These are phyloP conservation scores for Vishniacozyma victoriae DNA, from an alignment of 768 basidiomycete genomes.

Conservation along the genomic window DNA sequence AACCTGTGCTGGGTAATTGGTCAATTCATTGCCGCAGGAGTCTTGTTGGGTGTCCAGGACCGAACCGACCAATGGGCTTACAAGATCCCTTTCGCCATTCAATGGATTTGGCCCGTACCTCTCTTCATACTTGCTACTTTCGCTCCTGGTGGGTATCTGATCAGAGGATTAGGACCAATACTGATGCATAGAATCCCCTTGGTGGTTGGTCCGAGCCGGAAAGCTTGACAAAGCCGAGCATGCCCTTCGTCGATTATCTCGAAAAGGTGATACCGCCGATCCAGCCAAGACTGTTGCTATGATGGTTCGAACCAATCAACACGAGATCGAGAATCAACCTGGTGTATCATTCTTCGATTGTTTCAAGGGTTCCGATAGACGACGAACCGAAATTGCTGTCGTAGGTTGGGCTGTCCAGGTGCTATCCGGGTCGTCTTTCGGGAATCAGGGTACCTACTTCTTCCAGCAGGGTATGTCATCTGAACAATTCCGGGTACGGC, in stretches of 20 bases:
- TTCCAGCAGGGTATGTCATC: background rate
- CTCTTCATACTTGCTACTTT: conserved; percentile 15
- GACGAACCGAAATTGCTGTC: conserved; percentile 22
- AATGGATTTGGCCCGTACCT: conserved; percentile 8
- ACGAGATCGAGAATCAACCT: background rate
- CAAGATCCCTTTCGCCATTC: conserved; percentile 21
- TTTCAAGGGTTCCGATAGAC: conserved; percentile 15
- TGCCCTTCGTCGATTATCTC: background rate
- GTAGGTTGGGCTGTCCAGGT: background rate
- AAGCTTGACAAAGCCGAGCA: conserved; percentile 12
- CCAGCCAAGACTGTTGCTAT: conserved; percentile 26
- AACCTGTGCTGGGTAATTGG: conserved; percentile 39
- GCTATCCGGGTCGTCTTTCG: background rate
- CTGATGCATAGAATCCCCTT: conserved; percentile 31
- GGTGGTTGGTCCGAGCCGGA: conserved; percentile 27
- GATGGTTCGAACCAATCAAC: conserved; percentile 23
- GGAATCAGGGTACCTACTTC: background rate
- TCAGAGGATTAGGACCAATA: too few relatives aligned
- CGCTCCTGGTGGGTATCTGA: too few relatives aligned
- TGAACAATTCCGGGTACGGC: background rate
- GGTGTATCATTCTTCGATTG: conserved; percentile 5
- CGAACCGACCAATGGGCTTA: conserved; percentile 20
- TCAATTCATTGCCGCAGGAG: conserved; percentile 23
- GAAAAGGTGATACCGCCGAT: background rate
- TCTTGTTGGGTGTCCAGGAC: conserved; percentile 5